phyloP scores from a whole-genome alignment of 768 basidiomycete species.

The Psilocybe cyanescens region DNA sequence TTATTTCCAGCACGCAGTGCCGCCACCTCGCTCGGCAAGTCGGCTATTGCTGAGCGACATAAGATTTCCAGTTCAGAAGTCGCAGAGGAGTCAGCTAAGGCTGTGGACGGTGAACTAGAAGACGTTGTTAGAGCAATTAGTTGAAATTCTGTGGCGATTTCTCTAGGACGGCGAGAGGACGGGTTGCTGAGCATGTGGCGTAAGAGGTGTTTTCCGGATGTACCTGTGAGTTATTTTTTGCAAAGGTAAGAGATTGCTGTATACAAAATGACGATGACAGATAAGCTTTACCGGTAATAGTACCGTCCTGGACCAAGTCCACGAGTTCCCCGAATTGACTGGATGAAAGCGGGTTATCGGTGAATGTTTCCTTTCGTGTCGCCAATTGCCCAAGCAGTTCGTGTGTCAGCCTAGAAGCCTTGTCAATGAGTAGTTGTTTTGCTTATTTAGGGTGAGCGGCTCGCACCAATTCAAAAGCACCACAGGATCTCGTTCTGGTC shows the following conservation, averaged over 20 bases:
- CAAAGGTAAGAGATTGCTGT: neutral
- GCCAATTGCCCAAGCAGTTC: slow-evolving; percentile 83
- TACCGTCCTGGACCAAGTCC: slow-evolving; percentile 66
- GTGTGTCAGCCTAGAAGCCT: slow-evolving; percentile 76
- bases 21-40: slow-evolving; percentile 67
- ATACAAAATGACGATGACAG: neutral
- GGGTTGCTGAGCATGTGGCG: slow-evolving; percentile 64
- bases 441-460: slow-evolving; percentile 20
- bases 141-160: slow-evolving; percentile 54
- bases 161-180: slow-evolving; percentile 34
- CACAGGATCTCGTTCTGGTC: slow-evolving; percentile 57
- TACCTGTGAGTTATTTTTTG: slow-evolving; percentile 47
- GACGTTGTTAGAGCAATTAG: slow-evolving; percentile 42
- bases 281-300: slow-evolving; percentile 65
- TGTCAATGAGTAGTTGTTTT: neutral
- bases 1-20: slow-evolving; percentile 69
- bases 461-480: slow-evolving; percentile 84
- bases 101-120: slow-evolving; percentile 6
- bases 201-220: slow-evolving; percentile 79
- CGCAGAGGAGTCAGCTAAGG: slow-evolving; percentile 15
- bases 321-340: slow-evolving; percentile 77
- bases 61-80: slow-evolving; percentile 47
- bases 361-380: slow-evolving; percentile 54
- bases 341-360: slow-evolving; percentile 60
- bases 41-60: slow-evolving; percentile 66